Conservation (phyloP, 78 protist genomes). For the Andalucia godoyi region DNA sequence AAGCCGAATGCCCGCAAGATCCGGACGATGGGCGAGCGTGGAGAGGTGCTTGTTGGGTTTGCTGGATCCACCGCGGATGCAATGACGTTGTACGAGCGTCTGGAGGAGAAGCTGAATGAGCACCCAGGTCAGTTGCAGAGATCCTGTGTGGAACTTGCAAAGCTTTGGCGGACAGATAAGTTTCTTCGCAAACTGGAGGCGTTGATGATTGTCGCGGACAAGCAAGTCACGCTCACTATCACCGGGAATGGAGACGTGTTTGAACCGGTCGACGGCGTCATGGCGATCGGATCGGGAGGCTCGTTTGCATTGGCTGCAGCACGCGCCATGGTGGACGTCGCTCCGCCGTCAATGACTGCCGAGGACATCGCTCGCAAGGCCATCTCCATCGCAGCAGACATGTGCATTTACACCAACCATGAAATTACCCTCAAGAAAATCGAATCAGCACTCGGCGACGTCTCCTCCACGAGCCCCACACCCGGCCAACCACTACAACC, state of each 20-base stretch:
- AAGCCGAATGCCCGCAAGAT: slow-evolving; percentile 61
- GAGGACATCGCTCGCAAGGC: slow-evolving; percentile 53
- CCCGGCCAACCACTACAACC: no score
- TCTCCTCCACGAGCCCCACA: no score
- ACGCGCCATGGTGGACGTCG: slow-evolving; percentile 46
- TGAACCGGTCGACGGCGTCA: slow-evolving; percentile 58
- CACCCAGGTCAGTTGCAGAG: slow-evolving; percentile 50
- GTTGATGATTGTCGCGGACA: slow-evolving; percentile 49
- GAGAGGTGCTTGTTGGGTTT: slow-evolving; percentile 47
- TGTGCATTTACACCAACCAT: slow-evolving; percentile 59
- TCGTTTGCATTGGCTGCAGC: slow-evolving; percentile 66
- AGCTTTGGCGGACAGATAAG: slow-evolving; percentile 75
- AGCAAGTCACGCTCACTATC: slow-evolving; percentile 25
- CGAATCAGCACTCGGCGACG: no score
- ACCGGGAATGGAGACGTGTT: slow-evolving; percentile 67
- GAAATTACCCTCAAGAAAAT: no score
- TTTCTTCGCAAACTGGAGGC: slow-evolving; percentile 53
- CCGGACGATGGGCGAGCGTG: slow-evolving; percentile 30
- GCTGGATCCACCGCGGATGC: slow-evolving; percentile 76
- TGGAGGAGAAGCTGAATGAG: slow-evolving; percentile 53
- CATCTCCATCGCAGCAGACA: slow-evolving; percentile 65
- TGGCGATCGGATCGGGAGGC: slow-evolving; percentile 68
- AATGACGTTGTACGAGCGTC: slow-evolving; percentile 55
- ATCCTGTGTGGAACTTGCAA: slow-evolving; percentile 63
- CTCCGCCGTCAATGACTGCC: slow-evolving; percentile 28